These are phyloP conservation scores for Rubia tinctorum DNA, from an alignment of 305 asterid genomes.

Conservation along the genomic window DNA sequence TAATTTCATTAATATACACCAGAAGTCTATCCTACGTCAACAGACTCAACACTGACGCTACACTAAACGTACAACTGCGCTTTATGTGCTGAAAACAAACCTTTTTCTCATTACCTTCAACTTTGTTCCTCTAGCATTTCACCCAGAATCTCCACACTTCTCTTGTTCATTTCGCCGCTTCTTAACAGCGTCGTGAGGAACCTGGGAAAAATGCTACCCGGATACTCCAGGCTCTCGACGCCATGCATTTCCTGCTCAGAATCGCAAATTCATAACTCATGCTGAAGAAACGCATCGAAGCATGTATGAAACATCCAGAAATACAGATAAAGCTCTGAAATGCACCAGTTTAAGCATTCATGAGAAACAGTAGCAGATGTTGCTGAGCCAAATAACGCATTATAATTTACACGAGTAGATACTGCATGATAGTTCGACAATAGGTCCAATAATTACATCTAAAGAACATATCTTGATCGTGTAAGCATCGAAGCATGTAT, in stretches of 20 bases:
- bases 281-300: not conserved
- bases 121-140: conserved; percentile 89
- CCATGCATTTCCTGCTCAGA: conserved; percentile 56
- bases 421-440: not conserved
- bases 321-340: not conserved
- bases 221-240: conserved; percentile 40
- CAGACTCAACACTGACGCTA: not conserved
- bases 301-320: not conserved
- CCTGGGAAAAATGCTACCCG: conserved; percentile 55
- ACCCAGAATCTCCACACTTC: conserved; percentile 79
- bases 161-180: conserved; percentile 77
- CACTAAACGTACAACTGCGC: not conserved
- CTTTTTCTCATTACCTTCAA: conserved; percentile 25
- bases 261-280: conserved; percentile 7
- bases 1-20: not conserved
- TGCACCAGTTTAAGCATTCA: not conserved
- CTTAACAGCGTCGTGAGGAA: conserved; percentile 73
- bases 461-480: not conserved
- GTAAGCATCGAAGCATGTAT: too few species aligned
- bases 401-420: not conserved
- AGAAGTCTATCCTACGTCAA: not conserved
- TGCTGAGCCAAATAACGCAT: not conserved
- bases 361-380: too few species aligned
- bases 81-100: not conserved
- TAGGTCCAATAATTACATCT: not conserved